A percentile compares a stretch with the other conserved stretches of the same genome.
These are phyloP conservation scores for Neurospora sp. DNA, from an alignment of 495 filamentous ascomycete genomes.

Conservation along the genomic window DNA sequence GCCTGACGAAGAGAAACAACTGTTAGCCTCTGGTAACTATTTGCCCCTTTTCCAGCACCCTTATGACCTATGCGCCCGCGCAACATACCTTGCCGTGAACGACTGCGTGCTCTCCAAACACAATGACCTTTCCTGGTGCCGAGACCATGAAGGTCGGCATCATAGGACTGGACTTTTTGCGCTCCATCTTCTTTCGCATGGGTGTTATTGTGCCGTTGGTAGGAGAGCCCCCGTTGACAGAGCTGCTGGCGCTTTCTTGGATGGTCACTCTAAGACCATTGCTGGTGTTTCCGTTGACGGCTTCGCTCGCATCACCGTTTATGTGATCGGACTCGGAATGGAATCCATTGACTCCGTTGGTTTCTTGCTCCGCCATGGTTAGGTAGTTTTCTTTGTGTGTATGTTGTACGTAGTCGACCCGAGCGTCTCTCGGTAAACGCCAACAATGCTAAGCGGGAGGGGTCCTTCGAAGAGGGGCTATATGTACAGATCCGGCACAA, in stretches of 20 bases:
- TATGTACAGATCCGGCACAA: neutral
- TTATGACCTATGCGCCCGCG: neutral
- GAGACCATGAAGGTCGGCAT: conserved; percentile 94
- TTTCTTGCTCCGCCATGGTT: neutral
- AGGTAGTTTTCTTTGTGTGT: neutral
- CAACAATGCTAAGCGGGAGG: neutral
- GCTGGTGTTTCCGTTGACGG: conserved; percentile 17
- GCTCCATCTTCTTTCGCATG: conserved; percentile 23
- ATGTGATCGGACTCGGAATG: conserved; percentile 12
- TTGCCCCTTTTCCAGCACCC: neutral
- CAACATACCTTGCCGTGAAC: conserved; percentile 74
- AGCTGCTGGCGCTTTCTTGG: conserved; percentile 9
- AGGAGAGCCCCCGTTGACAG: conserved; percentile 13
- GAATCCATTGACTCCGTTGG: conserved; percentile 25
- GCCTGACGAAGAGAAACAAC: conserved; percentile 36
- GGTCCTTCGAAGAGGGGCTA: neutral
- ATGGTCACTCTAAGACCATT: neutral
- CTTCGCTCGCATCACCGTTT: conserved; percentile 9
- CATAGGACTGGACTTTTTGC: conserved; percentile 48
- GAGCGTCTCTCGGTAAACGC: neutral
- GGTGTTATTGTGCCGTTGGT: conserved; percentile 11
- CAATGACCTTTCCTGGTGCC: conserved; percentile 93
- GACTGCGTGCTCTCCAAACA: conserved; percentile 93
- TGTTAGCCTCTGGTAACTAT: neutral
- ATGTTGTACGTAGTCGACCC: neutral